Evolutionary conservation across 257 asterid species (phyloP), one percentile per base, ranked within the genome.

Genomic region (Solanum raphanifolium): DNA sequence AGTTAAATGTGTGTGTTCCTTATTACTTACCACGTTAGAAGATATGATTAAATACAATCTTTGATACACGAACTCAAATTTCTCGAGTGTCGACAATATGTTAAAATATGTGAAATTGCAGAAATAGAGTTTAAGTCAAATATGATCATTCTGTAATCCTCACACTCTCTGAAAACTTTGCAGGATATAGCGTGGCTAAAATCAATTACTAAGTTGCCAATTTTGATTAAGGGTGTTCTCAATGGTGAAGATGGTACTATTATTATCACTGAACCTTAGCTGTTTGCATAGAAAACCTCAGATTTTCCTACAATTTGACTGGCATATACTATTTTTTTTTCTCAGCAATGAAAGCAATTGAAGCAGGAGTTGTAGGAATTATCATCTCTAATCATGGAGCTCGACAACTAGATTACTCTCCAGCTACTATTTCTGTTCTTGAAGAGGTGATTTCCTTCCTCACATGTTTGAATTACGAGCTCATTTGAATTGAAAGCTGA

Each of bases 161-260:
- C 84, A 79, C 38, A 25, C 12, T 81, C 29, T 5, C 6, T 15
- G 2, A 13, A 68, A 55, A 65, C 27, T 60, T 83, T 86, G 87
- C 94, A 94, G 98, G 98, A 94, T 90, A 92, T 94, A 87, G 91
- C 82, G n/a, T 94, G 98, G 98, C 86, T 94, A 88, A 94, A 88
- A 87, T 91, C 95, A 90, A 85, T 93, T 88, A 91, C 96, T 32
- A 91, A 78, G 62, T 91, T 92, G 89, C 98, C 97, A n/a, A 90
- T 94, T 87, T 86, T 94, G 75, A 87, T 94, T 31, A 92, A 94
- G 90, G 95, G 98, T 52, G 83, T 94, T 78, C 96, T 94, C 76
- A 93, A 95, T 12, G n/a, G 86, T 83, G 98, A 94, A 89, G 96
- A 93, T 79, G 98, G 96, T 94, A 82, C 9, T 29, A 29, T 20